Evolutionary conservation across 2,329 filamentous ascomycete genomes (phyloP), one percentile per base, ranked within the genome.

Genomic region (Microsporum ferrugineum): DNA sequence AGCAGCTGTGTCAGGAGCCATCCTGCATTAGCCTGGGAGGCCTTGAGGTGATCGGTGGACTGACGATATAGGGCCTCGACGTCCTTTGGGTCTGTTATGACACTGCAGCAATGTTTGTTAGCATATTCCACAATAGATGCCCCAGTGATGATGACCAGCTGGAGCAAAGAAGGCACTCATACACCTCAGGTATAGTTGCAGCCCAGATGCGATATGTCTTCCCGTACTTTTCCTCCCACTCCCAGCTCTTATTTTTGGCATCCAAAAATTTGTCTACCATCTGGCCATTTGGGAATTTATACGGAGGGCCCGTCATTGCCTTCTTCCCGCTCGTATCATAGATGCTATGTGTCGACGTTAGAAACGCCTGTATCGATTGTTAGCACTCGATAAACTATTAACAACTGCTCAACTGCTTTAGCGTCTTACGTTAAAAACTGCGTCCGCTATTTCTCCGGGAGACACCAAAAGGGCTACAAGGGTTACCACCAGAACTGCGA

Each of bases 11-110:
- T 65, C 66, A 79, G 65, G 1, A 74, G 61, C n/a, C 67, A 76
- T 1, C 78, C 78, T 0, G 72, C 69, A 63, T 79, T 70, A 60
- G 77, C 77, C 60, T 72, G 70, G 2, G 61, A 39, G 2, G 76
- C 77, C 63, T 80, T 79, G n/a, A 62, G 45, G 63, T 80, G 77
- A 39, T 66, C 70, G 60, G 78, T 69, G 0, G 78, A 80, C 62
- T 80, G 77, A 38, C 67, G 68, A 63, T 77, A 79, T 5, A 78
- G 68, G 0, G 63, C 61, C 62, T 73, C 60, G 0, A 78, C 59
- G 59, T 78, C 65, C 2, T 70, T 65, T 2, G 75, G 70, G 3
- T 65, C 41, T 0, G 71, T 74, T 3, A 78, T 56, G 1, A 78
- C 73, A 10, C 73, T 77, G 51, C 39, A 43, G 14, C 10, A 43